phyloP scores from a whole-genome alignment of 305 asterid genomes.

The Rubia occidens region DNA sequence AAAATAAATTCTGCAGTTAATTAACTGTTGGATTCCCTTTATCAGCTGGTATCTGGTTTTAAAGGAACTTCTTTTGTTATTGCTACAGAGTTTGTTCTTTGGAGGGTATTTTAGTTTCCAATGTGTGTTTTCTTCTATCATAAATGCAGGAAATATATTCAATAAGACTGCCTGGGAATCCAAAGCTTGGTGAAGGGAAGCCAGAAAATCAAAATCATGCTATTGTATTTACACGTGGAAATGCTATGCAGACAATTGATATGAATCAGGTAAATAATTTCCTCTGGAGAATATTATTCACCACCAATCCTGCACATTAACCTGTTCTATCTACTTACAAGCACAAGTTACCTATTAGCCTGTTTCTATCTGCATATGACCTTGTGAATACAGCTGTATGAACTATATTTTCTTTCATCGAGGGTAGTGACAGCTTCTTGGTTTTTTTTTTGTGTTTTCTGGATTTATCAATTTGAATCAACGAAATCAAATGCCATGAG shows the following conservation, averaged over 20 bases:
- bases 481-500: background rate
- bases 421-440: background rate
- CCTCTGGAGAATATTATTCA: background rate
- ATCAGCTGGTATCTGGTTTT: background rate
- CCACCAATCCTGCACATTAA: background rate
- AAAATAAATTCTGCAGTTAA: background rate
- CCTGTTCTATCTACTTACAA: background rate
- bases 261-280: conserved; percentile 81
- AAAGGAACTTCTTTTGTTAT: too few relatives aligned
- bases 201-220: conserved; percentile 99
- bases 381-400: background rate
- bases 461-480: conserved; percentile 1
- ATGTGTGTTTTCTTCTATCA: conserved; percentile 13
- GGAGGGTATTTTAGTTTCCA: background rate
- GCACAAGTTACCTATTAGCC: background rate
- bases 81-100: background rate
- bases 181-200: conserved; percentile 97
- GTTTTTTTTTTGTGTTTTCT: background rate
- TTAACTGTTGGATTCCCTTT: background rate
- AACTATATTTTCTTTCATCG: background rate
- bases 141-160: conserved; percentile 72
- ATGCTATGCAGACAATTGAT: conserved; percentile 94
- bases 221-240: conserved; percentile 81
- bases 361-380: background rate
- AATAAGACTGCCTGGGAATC: conserved; percentile 88